These are phyloP conservation scores for Cryptococcus floricola DNA, from an alignment of 1,284 basidiomycete species.

Conservation along the genomic window DNA sequence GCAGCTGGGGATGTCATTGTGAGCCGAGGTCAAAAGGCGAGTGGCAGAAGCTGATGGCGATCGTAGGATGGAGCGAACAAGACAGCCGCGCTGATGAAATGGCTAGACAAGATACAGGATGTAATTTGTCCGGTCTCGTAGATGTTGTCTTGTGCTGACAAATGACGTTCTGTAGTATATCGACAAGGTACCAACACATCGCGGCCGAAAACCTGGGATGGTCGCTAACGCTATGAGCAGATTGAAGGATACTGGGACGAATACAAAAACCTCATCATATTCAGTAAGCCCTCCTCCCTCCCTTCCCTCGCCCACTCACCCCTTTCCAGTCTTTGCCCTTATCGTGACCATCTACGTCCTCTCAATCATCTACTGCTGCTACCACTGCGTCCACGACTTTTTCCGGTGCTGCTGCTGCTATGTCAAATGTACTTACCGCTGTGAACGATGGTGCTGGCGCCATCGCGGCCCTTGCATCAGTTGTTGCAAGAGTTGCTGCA, in stretches of 20 bases:
- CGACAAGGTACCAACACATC: conserved; percentile 3
- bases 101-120: conserved; percentile 8
- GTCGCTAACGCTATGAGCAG: neutral
- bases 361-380: conserved; percentile 15
- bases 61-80: conserved; percentile 5
- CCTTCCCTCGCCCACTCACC: neutral
- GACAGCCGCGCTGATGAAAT: conserved; percentile 10
- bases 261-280: conserved; percentile 12
- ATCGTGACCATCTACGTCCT: conserved; percentile 13
- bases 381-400: conserved; percentile 16
- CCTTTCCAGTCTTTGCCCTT: conserved; percentile 10
- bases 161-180: conserved; percentile 3
- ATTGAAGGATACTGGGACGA: conserved; percentile 14
- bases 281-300: conserved; percentile 3
- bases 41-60: neutral
- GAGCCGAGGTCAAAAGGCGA: neutral
- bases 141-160: neutral
- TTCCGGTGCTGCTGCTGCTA: conserved; percentile 16
- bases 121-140: conserved; percentile 1
- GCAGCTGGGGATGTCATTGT: neutral
- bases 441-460: conserved; percentile 9
- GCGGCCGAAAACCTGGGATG: neutral
- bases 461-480: conserved; percentile 1
- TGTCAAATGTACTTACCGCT: conserved; percentile 9
- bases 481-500: neutral